Evolutionary conservation across 805 yeast genomes (phyloP).

Genomic region (Ogataea pignaliae): DNA sequence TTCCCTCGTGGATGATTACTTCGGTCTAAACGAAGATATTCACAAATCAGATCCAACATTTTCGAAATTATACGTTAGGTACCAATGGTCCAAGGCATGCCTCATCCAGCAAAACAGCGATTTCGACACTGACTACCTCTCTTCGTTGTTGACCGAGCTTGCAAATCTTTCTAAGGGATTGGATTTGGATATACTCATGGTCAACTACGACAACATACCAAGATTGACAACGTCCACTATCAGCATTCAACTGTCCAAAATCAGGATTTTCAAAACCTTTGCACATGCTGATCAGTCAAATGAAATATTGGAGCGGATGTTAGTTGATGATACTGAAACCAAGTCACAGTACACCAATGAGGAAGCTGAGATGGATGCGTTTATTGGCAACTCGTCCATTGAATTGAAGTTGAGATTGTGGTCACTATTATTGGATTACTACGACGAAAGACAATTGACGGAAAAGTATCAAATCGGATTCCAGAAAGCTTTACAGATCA

Average conservation of each 20-base stretch:
- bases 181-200: slow-evolving; percentile 36
- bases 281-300: slow-evolving; percentile 40
- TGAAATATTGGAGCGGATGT: slow-evolving; percentile 21
- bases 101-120: slow-evolving; percentile 34
- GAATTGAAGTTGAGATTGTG: slow-evolving; percentile 70
- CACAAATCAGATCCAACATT: not conserved
- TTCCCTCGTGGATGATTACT: slow-evolving; percentile 28
- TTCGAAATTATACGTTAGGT: slow-evolving; percentile 29
- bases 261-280: slow-evolving; percentile 64
- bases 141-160: slow-evolving; percentile 25
- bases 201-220: slow-evolving; percentile 60
- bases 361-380: slow-evolving; percentile 51
- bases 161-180: slow-evolving; percentile 19
- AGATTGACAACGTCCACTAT: slow-evolving; percentile 46
- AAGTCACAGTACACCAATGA: slow-evolving; percentile 31
- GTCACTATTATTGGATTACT: slow-evolving; percentile 62
- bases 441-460: slow-evolving; percentile 30
- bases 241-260: slow-evolving; percentile 61
- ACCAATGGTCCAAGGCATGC: slow-evolving; percentile 45
- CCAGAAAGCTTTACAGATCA: slow-evolving; percentile 43
- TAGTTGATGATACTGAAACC: slow-evolving; percentile 24
- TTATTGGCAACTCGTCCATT: slow-evolving; percentile 59
- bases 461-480: slow-evolving; percentile 45
- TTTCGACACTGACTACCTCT: slow-evolving; percentile 30
- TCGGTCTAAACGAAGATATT: slow-evolving; percentile 6